These are phyloP conservation scores for Pythium guiyangense DNA, from an alignment of 352 stramenopile species.

Conservation along the genomic window DNA sequence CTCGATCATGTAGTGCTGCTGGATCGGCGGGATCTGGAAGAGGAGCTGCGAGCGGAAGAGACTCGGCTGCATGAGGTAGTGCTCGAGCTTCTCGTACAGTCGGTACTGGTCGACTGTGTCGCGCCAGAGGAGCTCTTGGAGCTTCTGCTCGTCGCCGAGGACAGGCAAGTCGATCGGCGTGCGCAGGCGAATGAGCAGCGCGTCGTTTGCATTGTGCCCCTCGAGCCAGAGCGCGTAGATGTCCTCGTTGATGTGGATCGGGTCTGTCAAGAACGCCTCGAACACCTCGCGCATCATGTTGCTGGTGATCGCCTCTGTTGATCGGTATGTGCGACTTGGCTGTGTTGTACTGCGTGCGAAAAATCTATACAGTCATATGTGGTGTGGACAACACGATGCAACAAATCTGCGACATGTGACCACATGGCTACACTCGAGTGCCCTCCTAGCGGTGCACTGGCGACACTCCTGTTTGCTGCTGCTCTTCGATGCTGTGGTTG, in stretches of 20 bases:
- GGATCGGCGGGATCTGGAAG: conserved; percentile 71
- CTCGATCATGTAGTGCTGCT: conserved; percentile 81
- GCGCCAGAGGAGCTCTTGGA: conserved; percentile 69
- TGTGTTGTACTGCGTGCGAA: neutral
- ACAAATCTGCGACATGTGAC: neutral
- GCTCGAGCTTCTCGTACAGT: conserved; percentile 80
- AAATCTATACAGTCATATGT: neutral
- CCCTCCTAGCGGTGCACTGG: neutral
- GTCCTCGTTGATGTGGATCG: conserved; percentile 73
- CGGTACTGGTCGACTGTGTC: conserved; percentile 84
- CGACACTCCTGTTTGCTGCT: neutral
- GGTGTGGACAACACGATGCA: neutral
- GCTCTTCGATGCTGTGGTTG: conserved; percentile 28
- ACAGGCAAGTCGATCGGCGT: conserved; percentile 44
- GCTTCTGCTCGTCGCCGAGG: conserved; percentile 41
- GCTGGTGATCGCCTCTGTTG: no score
- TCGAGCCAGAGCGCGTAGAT: conserved; percentile 80
- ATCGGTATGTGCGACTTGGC: neutral
- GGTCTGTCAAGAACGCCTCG: conserved; percentile 77
- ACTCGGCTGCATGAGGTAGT: conserved; percentile 75
- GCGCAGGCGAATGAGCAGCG: conserved; percentile 42
- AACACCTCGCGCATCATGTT: conserved; percentile 72
- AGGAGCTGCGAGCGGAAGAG: conserved; percentile 77
- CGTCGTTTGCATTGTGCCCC: conserved; percentile 54
- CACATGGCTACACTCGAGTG: neutral